Evolutionary conservation across 495 filamentous ascomycete species (phyloP), one percentile per base, ranked within the genome.

Genomic region (Lasiosphaeria ovina): DNA sequence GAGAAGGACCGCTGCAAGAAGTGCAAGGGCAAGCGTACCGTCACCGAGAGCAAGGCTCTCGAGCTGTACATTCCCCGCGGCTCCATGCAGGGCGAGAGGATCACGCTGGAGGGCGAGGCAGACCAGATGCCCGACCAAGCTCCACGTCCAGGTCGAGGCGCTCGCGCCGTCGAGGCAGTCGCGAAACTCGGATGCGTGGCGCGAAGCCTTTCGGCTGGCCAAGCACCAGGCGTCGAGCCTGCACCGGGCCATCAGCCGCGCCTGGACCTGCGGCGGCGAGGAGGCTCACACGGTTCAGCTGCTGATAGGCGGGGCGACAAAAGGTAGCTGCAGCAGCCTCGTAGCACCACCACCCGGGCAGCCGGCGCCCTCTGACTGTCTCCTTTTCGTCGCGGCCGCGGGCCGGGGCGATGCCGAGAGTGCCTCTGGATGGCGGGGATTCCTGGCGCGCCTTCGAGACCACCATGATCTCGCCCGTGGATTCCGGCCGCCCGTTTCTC

Each of bases 1-100:
- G 91, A 94, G 63, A 97, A 97, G 79, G 94, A 98, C 62, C 89
- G 89, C 71, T 98, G 94, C 81, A 95, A 93, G 81, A 97, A 95
- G 80, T 98, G 95, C 84, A 97, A 97, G 77, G 94, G 94, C 50
- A 86, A 88, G 69, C 83, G 89, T 54, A 89, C 90, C 4, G 79
- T 81, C 36, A 85, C 90, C 69, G 87, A 91, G 71, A 93, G 88
- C 74, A 98, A 98, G 77, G 88, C 94, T 11, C 76, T 98, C 49
- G 95, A 98, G 74, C 85, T 98, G 42, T 98, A 97, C 76, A 96
- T 98, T 59, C 92, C 94, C 35, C 87, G 88, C 44, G 94, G 94
- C 49, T 88, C 92, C 40, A 85, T 84, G 79, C 85, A 94, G 72
- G 93, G 93, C 58, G 94, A 98, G 59, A 84, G 85, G 54, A 96